Percentiles rank a stretch among this genome's conserved stretches.
These are phyloP conservation scores for Ustilaginoidea virens DNA, from an alignment of 2,329 filamentous ascomycete genomes.

Conservation along the genomic window DNA sequence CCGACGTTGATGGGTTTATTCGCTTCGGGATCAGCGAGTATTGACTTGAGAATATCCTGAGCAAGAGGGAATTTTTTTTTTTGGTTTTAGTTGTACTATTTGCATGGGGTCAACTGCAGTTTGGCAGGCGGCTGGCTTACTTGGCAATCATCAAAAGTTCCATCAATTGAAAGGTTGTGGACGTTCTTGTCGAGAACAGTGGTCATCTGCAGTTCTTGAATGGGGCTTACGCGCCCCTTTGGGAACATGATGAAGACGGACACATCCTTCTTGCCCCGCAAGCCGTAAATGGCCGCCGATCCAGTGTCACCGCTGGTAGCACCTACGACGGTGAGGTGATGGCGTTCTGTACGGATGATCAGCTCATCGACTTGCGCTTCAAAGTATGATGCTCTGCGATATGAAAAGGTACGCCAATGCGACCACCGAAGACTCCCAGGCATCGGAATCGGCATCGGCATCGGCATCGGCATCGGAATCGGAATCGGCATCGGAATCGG, in stretches of 20 bases:
- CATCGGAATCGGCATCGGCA: no score
- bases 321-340: constrained; percentile 75
- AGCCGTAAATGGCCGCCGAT: constrained; percentile 88
- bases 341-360: constrained; percentile 34
- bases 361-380: constrained; percentile 4
- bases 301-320: constrained; percentile 83
- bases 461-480: no score
- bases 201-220: constrained; percentile 96
- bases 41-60: constrained; percentile 79
- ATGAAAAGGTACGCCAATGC: no score
- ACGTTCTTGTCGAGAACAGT: constrained; percentile 83
- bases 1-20: constrained; percentile 74
- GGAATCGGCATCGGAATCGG: no score
- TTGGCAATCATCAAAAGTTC: constrained; percentile 94
- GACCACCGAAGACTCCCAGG: no score
- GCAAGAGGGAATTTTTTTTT: no score
- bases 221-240: constrained; percentile 75
- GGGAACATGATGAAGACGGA: constrained; percentile 92
- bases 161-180: constrained; percentile 77
- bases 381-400: no score
- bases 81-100: no score
- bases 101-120: no score
- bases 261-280: constrained; percentile 91
- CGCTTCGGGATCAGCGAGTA: constrained; percentile 74
- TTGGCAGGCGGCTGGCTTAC: constrained; percentile 21